These are phyloP conservation scores for Pichia sp. DNA, from an alignment of 1,139 yeast genomes.

Conservation along the genomic window DNA sequence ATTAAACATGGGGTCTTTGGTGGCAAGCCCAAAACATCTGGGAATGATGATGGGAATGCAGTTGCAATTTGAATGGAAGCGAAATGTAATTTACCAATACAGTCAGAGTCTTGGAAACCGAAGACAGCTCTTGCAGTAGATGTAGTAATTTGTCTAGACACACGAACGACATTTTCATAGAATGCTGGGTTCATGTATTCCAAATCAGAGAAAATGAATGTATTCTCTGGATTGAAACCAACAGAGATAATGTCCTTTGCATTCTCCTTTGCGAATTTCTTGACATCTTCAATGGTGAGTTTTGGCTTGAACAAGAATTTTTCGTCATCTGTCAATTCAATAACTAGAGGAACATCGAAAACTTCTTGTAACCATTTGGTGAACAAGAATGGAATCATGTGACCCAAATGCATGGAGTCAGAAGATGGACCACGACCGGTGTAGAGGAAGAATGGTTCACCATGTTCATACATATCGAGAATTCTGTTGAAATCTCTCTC, in stretches of 20 bases:
- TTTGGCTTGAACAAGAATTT: conserved; percentile 91
- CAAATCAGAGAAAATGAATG: conserved; percentile 89
- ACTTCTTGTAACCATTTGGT: conserved; percentile 99
- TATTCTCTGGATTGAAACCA: conserved; percentile 91
- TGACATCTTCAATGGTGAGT: conserved; percentile 83
- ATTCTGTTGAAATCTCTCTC: conserved; percentile 82
- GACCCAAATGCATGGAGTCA: conserved; percentile 95
- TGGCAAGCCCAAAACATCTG: conserved; percentile 81
- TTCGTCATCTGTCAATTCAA: conserved; percentile 96
- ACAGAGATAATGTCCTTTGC: conserved; percentile 92
- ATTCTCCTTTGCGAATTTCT: conserved; percentile 67
- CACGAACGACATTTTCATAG: conserved; percentile 89
- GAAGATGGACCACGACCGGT: conserved; percentile 99
- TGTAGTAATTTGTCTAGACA: conserved; percentile 93
- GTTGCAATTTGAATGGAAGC: conserved; percentile 96
- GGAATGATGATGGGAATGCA: conserved; percentile 93
- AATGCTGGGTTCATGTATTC: conserved; percentile 91
- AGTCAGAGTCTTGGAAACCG: conserved; percentile 91
- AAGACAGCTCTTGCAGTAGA: conserved; percentile 97
- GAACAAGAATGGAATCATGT: conserved; percentile 90
- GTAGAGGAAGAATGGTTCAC: conserved; percentile 90
- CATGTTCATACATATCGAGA: conserved; percentile 85
- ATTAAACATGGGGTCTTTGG: conserved; percentile 89
- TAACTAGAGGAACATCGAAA: conserved; percentile 92
- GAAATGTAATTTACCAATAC: conserved; percentile 91